Base-by-base conservation (phyloP, 1,284 basidiomycete species). In the Moesziomyces parantarcticus region DNA sequence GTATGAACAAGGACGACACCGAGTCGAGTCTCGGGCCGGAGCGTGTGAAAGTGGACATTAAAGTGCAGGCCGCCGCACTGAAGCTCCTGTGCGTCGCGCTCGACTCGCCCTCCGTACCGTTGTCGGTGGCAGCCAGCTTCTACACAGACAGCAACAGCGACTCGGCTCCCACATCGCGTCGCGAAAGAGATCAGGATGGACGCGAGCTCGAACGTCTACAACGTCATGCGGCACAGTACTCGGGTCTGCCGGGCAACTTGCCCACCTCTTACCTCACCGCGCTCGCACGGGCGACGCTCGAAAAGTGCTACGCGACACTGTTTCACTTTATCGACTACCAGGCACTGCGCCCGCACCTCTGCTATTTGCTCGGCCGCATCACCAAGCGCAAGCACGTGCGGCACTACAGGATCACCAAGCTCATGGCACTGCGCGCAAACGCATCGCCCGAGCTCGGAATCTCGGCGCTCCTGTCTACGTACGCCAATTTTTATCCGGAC, bases 301-400 rank as follows among this genome's bases (percentile, higher is more conserved):
- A 67, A 14, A 62, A 60, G 29, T 67, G 58, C 57, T 79, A 76
- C 42, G 59, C 71, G 40, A 64, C 75, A 14, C 45, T 79, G 7
- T 79, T 79, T 52, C 77, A 79, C 39, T 78, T 45, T 42, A 50
- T 79, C 32, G 77, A 79, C 44, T 79, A 78, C 40, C 58, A 71
- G 42, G 47, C 67, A 9, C 29, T 73, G 21, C 67, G 77, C 4
- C 74, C 76, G 0, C 58, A 72, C 8, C 55, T 77, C 18, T 77
- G 74, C 56, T 71, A 77, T 42, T 39, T 77, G 10, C 64, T 77
- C 13, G 74, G 74, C 53, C 46, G 71, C 3, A 45, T 74, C 16
- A 76, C 74, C 2, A 63, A 64, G 42, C 57, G 76, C 14, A 51
- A 63, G 45, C 69, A 77, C 46, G 73, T 77, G 11, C 61, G 67